A percentile compares a stretch with the other conserved stretches of the same genome.
These are phyloP conservation scores for Sanguinoderma infundibulare DNA, from an alignment of 1,284 basidiomycete species.

Conservation along the genomic window DNA sequence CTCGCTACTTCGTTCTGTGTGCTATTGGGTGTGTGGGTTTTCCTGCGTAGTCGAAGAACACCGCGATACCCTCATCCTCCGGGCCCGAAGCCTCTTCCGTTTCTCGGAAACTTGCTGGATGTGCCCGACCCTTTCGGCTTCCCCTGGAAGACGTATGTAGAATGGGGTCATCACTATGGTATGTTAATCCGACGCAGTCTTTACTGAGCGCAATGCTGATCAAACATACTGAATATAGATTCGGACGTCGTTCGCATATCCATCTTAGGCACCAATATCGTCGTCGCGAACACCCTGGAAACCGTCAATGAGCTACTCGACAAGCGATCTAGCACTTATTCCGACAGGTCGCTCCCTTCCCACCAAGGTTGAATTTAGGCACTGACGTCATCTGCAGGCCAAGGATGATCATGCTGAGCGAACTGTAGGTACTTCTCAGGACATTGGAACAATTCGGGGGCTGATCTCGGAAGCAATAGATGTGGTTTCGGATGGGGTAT, in stretches of 20 bases:
- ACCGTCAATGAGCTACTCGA: slow-evolving; percentile 45
- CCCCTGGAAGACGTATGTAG: slow-evolving; percentile 25
- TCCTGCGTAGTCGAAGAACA: slow-evolving; percentile 1
- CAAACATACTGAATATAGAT: slow-evolving; percentile 3
- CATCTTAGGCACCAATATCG: slow-evolving; percentile 34
- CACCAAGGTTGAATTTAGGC: not conserved
- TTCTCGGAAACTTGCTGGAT: slow-evolving; percentile 34
- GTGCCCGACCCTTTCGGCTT: slow-evolving; percentile 20
- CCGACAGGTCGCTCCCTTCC: slow-evolving; percentile 20
- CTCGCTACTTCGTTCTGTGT: slow-evolving; percentile 4
- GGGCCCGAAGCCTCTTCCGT: slow-evolving; percentile 28
- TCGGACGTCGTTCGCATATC: slow-evolving; percentile 30
- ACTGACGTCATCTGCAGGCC: slow-evolving; percentile 36
- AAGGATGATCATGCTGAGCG: slow-evolving; percentile 34
- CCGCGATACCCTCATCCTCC: slow-evolving; percentile 22
- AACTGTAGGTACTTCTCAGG: slow-evolving; percentile 34
- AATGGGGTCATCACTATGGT: slow-evolving; percentile 21
- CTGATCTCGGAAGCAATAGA: slow-evolving; percentile 29
- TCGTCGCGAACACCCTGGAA: slow-evolving; percentile 44
- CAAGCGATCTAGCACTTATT: slow-evolving; percentile 39
- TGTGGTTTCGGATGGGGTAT: slow-evolving; percentile 43
- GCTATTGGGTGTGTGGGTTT: slow-evolving; percentile 3
- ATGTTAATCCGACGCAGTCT: not conserved
- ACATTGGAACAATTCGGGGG: not conserved
- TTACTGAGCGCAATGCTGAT: not conserved